Evolutionary conservation across 371 early-diverging fungal genomes (phyloP).

Genomic region (Amoeboaphelidium protococcarum): DNA sequence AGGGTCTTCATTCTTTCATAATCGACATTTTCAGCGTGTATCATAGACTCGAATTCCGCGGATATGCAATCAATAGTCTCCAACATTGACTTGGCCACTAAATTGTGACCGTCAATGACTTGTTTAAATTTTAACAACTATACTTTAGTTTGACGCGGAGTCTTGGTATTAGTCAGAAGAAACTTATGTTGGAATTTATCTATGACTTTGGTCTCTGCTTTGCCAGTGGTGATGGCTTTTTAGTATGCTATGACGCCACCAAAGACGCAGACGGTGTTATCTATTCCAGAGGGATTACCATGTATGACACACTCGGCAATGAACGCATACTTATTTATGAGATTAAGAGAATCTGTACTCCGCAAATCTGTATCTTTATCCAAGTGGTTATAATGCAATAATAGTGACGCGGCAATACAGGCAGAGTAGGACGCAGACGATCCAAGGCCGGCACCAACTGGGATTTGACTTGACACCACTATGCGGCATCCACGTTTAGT

Average conservation of each 20-base stretch:
- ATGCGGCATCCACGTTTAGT: constrained; percentile 6
- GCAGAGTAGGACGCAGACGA: constrained; percentile 80
- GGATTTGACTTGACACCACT: constrained; percentile 40
- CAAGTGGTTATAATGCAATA: constrained; percentile 6
- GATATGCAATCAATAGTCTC: background rate
- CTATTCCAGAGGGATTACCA: constrained; percentile 83
- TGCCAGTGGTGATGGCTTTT: background rate
- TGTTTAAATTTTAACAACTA: constrained; percentile 53
- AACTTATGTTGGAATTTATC: constrained; percentile 10
- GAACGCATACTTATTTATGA: constrained; percentile 63
- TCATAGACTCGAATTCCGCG: background rate
- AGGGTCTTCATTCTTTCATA: background rate
- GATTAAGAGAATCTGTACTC: no score
- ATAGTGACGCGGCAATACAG: constrained; percentile 39
- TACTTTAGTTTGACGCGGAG: constrained; percentile 58
- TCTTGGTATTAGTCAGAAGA: constrained; percentile 54
- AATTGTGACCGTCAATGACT: constrained; percentile 13
- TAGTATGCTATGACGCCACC: constrained; percentile 18
- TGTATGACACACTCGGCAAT: constrained; percentile 76
- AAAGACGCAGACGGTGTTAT: constrained; percentile 60
- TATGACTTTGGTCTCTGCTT: background rate
- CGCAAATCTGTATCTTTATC: no score
- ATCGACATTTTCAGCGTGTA: background rate
- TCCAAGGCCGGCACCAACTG: constrained; percentile 87
- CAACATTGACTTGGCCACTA: background rate